Percentiles rank a stretch among this genome's conserved stretches.
Evolutionary conservation across 2,329 filamentous ascomycete genomes (phyloP).

Genomic region (Microcyclospora pomicola): DNA sequence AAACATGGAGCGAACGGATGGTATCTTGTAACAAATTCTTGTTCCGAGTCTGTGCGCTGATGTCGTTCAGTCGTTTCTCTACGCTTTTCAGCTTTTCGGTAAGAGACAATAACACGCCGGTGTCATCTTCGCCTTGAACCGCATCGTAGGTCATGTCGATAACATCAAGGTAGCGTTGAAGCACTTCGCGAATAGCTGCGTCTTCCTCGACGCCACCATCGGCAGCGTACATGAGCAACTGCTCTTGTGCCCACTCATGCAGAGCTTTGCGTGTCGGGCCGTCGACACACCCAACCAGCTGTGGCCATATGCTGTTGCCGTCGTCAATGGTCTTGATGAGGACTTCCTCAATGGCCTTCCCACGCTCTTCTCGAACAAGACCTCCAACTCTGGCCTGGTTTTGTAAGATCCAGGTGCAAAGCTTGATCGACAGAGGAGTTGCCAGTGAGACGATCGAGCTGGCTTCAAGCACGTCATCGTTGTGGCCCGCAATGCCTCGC

Average conservation of each 20-base stretch:
- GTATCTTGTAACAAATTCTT: not conserved
- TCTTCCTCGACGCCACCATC: slow-evolving; percentile 1
- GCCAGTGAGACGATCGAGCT: slow-evolving; percentile 8
- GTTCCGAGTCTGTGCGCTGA: not conserved
- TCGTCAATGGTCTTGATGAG: slow-evolving; percentile 28
- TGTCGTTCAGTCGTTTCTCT: slow-evolving; percentile 6
- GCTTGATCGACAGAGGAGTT: slow-evolving; percentile 12
- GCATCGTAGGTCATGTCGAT: slow-evolving; percentile 15
- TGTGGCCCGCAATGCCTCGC: not conserved
- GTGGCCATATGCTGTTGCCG: slow-evolving; percentile 29
- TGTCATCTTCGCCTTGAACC: slow-evolving; percentile 6
- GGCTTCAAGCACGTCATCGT: slow-evolving; percentile 3
- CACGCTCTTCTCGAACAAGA: too few species aligned
- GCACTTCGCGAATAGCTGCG: slow-evolving; percentile 1
- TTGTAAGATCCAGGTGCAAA: slow-evolving; percentile 2
- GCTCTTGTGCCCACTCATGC: slow-evolving; percentile 19
- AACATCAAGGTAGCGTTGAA: slow-evolving; percentile 13
- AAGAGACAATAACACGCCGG: slow-evolving; percentile 7
- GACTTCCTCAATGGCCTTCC: slow-evolving; percentile 12
- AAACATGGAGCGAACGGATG: slow-evolving; percentile 10
- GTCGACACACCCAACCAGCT: slow-evolving; percentile 28
- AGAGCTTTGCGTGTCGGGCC: slow-evolving; percentile 12
- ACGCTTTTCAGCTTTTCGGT: slow-evolving; percentile 15
- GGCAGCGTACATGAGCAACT: slow-evolving; percentile 18
- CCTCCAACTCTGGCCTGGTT: slow-evolving; percentile 1